Percentiles rank a stretch among this genome's conserved stretches.
Evolutionary conservation across 2,329 filamentous ascomycete species (phyloP).

Genomic region (Alternaria triticina): DNA sequence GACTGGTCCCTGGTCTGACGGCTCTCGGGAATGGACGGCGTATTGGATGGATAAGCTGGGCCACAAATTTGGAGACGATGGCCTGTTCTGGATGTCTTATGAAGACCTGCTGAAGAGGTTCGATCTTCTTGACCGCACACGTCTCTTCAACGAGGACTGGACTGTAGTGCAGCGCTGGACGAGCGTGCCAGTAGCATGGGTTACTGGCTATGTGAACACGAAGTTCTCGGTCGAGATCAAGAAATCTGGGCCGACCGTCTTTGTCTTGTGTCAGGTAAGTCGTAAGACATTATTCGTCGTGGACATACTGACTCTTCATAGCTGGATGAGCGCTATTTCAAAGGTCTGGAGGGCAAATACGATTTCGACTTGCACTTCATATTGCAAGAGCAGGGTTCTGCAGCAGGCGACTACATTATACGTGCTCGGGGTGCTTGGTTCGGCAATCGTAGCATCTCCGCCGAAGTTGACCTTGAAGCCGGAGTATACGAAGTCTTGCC

Average conservation of each 20-base stretch:
- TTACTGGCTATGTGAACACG: conserved; percentile 65
- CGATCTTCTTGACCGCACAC: conserved; percentile 64
- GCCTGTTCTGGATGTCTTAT: conserved; percentile 68
- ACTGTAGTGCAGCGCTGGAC: conserved; percentile 66
- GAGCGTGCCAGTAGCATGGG: conserved; percentile 64
- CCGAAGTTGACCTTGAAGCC: conserved; percentile 74
- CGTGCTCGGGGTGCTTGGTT: conserved; percentile 57
- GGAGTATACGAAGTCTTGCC: conserved; percentile 77
- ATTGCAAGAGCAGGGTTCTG: conserved; percentile 57
- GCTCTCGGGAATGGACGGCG: conserved; percentile 81
- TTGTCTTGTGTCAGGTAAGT: conserved; percentile 64
- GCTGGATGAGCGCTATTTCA: conserved; percentile 66
- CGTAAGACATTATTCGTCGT: conserved; percentile 21
- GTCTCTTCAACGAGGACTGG: conserved; percentile 66
- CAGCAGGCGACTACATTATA: conserved; percentile 60
- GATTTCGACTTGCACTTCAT: conserved; percentile 64
- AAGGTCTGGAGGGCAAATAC: conserved; percentile 63
- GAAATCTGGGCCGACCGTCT: conserved; percentile 59
- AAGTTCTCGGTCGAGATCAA: conserved; percentile 63
- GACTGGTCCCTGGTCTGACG: conserved; percentile 81
- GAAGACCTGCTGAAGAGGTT: conserved; percentile 64
- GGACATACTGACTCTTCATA: conserved; percentile 50
- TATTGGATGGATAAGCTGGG: conserved; percentile 75
- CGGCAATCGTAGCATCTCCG: conserved; percentile 75
- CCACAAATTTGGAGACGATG: conserved; percentile 78